Conservation (phyloP, 306 rosid genomes). For the Cucumis melo region DNA sequence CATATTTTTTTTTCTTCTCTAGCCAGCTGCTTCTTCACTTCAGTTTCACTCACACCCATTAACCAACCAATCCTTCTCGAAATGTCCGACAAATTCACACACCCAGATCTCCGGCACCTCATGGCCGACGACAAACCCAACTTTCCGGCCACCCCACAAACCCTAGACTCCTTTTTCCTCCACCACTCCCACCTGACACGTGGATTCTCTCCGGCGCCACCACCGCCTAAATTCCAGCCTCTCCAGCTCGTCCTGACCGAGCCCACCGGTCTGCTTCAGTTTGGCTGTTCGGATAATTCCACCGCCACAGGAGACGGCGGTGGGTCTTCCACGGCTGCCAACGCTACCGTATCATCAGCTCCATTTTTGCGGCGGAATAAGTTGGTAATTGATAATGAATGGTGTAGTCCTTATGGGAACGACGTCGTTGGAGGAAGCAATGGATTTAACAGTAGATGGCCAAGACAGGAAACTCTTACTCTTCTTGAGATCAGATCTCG, state of each 20-base stretch:
- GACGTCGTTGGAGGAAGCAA: slow-evolving; percentile 22
- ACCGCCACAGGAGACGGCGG: not conserved
- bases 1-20: not conserved
- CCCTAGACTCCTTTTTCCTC: slow-evolving; percentile 11
- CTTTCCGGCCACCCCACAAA: slow-evolving; percentile 10
- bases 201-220: not conserved
- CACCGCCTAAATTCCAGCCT: not conserved
- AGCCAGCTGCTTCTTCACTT: not conserved
- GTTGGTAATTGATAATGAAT: not conserved
- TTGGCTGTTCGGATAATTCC: not conserved
- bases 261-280: not conserved
- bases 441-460: slow-evolving; percentile 51
- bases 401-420: not conserved
- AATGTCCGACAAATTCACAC: slow-evolving; percentile 9
- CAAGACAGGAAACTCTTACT: slow-evolving; percentile 68
- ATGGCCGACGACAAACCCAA: slow-evolving; percentile 25
- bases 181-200: slow-evolving; percentile 9
- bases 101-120: slow-evolving; percentile 49
- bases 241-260: not conserved
- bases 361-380: not conserved
- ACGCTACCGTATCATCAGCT: not conserved
- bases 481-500: slow-evolving; percentile 86
- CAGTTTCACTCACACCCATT: not conserved
- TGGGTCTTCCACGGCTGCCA: not conserved
- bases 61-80: not conserved